These are phyloP conservation scores for Ceriops zippeliana DNA, from an alignment of 345 rosid species.

Conservation along the genomic window DNA sequence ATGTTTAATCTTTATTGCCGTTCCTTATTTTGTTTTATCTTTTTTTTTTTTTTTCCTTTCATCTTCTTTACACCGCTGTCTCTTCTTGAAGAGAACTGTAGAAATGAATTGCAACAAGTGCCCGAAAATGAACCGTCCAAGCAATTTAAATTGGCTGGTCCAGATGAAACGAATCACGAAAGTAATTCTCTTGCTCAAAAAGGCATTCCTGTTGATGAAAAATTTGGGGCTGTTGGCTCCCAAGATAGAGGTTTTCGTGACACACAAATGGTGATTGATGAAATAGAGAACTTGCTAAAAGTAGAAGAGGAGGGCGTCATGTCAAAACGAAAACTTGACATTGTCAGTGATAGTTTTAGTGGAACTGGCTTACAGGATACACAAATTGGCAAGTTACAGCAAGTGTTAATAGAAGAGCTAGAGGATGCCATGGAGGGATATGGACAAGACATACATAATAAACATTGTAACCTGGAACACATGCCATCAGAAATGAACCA, in stretches of 20 bases:
- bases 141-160: constrained; percentile 16
- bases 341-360: constrained; percentile 18
- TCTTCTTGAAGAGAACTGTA: constrained; percentile 24
- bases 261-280: constrained; percentile 22
- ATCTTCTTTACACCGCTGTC: constrained; percentile 3
- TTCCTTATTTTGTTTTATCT: neutral
- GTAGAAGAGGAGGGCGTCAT: constrained; percentile 25
- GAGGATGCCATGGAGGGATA: constrained; percentile 41
- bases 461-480: constrained; percentile 19
- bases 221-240: constrained; percentile 12
- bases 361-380: constrained; percentile 32
- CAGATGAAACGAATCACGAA: constrained; percentile 13
- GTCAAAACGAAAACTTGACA: constrained; percentile 13
- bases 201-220: constrained; percentile 13
- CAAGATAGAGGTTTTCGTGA: constrained; percentile 16
- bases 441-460: constrained; percentile 24
- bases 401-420: constrained; percentile 45
- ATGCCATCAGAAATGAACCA: constrained; percentile 18
- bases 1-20: neutral
- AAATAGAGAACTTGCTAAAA: constrained; percentile 31
- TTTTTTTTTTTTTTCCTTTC: neutral
- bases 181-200: constrained; percentile 9
- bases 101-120: constrained; percentile 17
- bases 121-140: constrained; percentile 18
- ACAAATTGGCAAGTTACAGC: constrained; percentile 21